Evolutionary conservation across 2,329 filamentous ascomycete genomes (phyloP), one percentile per base, ranked within the genome.

Genomic region (Zymoseptoria pseudotritici): DNA sequence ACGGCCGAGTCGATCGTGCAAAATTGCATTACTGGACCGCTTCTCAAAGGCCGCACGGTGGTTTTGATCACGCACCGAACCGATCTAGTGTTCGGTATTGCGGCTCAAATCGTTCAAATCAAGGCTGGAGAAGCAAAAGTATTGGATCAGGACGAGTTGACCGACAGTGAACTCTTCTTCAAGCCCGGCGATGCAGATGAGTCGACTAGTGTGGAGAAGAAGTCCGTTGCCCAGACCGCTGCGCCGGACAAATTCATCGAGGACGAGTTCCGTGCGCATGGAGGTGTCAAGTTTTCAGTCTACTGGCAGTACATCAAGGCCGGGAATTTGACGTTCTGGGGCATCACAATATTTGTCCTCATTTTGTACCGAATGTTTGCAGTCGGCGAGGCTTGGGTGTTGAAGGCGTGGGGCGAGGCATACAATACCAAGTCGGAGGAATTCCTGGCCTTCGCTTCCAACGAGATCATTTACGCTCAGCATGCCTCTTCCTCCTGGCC

Each of bases 261-360:
- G 68, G 89, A 92, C 31, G 89, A 94, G 71, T 79, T 86, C 65
- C 82, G 89, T 54, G 86, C 83, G 0, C 82, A 89, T 61, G 91
- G 91, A 19, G 86, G 88, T 1, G 89, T 96, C 1, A 84, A 91
- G 67, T 76, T 84, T 10, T 81, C 81, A 6, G 86, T 96, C 0
- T 96, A 96, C 70, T 91, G 89, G 85, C 85, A 86, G 63, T 96
- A 96, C 66, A 86, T 96, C 75, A 88, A 86, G 72, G 90, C 91
- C 4, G 91, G 91, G 2, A 87, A 85, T 11, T 78, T 92, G 52
- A 79, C 79, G 58, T 90, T 86, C 79, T 96, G 91, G 91, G 72
- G 76, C 2, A 67, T 84, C 1, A 79, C 92, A 2, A 77, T 93
- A 2, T 36, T 83, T 1, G 77, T 86, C 11, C 84, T 92, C 61